These are phyloP conservation scores for Phaffomyces opuntiae DNA, from an alignment of 805 yeast species.

Conservation along the genomic window DNA sequence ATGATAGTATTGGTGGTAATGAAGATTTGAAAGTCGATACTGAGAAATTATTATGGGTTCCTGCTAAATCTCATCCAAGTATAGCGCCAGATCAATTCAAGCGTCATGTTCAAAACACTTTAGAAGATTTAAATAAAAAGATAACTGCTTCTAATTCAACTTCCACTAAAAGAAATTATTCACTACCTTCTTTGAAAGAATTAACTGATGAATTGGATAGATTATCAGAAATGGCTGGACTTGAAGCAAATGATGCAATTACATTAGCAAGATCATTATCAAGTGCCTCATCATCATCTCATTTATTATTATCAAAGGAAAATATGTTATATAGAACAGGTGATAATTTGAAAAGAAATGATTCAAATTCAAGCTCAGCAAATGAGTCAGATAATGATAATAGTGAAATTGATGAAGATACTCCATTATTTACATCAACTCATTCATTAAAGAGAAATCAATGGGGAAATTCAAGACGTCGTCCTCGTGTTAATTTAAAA, in stretches of 20 bases:
- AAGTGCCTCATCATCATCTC: constrained; percentile 52
- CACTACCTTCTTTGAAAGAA: constrained; percentile 60
- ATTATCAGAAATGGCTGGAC: constrained; percentile 69
- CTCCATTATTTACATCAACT: constrained; percentile 15
- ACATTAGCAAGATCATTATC: constrained; percentile 77
- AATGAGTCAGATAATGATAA: constrained; percentile 1
- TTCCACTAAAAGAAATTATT: constrained; percentile 6
- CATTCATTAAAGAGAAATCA: constrained; percentile 38
- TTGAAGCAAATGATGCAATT: constrained; percentile 74
- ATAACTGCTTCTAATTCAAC: neutral
- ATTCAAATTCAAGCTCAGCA: neutral
- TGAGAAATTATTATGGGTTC: constrained; percentile 78
- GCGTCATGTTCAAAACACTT: constrained; percentile 49
- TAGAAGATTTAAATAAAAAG: constrained; percentile 21
- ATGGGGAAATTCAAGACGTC: constrained; percentile 42
- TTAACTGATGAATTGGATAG: constrained; percentile 70
- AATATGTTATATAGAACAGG: neutral
- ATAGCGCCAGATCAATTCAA: constrained; percentile 86
- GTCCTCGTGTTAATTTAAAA: constrained; percentile 9
- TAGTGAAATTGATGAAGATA: constrained; percentile 17
- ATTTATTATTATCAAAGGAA: constrained; percentile 10
- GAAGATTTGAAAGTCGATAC: constrained; percentile 26
- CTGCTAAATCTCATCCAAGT: constrained; percentile 90
- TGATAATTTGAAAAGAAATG: constrained; percentile 1
- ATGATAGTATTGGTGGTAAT: constrained; percentile 1